phyloP scores from a whole-genome alignment of 2,329 filamentous ascomycete genomes.

The Cordyceps cicadae region DNA sequence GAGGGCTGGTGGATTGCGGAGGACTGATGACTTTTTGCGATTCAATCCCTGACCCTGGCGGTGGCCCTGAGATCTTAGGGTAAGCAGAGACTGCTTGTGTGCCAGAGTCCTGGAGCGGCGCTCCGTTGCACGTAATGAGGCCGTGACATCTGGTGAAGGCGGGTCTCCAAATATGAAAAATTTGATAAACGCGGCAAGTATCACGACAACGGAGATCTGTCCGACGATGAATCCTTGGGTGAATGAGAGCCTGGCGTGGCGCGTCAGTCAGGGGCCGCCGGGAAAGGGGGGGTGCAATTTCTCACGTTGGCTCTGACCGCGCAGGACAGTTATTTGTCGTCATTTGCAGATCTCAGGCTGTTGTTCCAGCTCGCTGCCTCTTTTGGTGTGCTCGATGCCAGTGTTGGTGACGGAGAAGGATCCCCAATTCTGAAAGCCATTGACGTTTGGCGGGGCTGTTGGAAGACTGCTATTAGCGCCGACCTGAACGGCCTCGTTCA shows the following conservation, averaged over 20 bases:
- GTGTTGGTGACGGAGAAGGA: too few relatives aligned
- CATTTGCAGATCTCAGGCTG: conserved; percentile 22
- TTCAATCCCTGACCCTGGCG: conserved; percentile 39
- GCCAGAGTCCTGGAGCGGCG: conserved; percentile 65
- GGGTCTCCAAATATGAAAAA: conserved; percentile 99
- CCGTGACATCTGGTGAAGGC: conserved; percentile 72
- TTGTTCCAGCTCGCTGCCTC: too few relatives aligned
- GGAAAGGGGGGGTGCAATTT: conserved; percentile 6
- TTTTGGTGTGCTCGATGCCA: too few relatives aligned
- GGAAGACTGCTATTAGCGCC: neutral
- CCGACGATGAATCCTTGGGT: conserved; percentile 89
- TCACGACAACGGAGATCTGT: conserved; percentile 82
- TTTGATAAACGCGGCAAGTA: conserved; percentile 93
- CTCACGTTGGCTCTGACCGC: conserved; percentile 39
- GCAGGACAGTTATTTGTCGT: conserved; percentile 33
- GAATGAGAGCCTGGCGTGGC: conserved; percentile 63
- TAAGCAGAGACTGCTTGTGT: conserved; percentile 66
- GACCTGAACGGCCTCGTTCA: neutral
- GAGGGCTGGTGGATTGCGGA: conserved; percentile 63
- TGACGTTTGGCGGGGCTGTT: neutral
- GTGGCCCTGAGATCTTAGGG: conserved; percentile 42
- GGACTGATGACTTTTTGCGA: conserved; percentile 62
- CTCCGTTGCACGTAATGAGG: conserved; percentile 65
- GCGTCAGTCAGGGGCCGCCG: neutral
- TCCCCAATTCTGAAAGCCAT: neutral